Percentiles rank a stretch among this genome's conserved stretches.
Conservation (phyloP, 169 alveolate species). For the Plasmodium sp. region DNA sequence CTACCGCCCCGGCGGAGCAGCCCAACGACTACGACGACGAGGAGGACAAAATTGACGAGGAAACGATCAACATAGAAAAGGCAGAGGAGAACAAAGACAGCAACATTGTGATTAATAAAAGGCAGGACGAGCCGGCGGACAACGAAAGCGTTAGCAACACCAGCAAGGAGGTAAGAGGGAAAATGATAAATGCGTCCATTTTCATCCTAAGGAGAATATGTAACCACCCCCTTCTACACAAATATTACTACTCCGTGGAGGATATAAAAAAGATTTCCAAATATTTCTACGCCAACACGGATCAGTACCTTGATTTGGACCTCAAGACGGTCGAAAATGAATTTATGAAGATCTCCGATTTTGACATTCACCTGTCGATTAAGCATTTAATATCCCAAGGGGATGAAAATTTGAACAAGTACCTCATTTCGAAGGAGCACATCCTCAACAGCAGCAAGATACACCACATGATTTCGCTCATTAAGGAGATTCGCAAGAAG, state of each 20-base stretch:
- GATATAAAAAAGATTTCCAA: slow-evolving; percentile 79
- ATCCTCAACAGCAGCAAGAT: slow-evolving; percentile 81
- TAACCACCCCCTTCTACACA: slow-evolving; percentile 91
- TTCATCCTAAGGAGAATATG: slow-evolving; percentile 91
- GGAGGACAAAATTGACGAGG: slow-evolving; percentile 53
- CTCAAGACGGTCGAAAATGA: slow-evolving; percentile 81
- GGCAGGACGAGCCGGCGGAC: slow-evolving; percentile 15
- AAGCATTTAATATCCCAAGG: slow-evolving; percentile 69
- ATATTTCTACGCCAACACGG: slow-evolving; percentile 80
- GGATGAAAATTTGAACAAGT: slow-evolving; percentile 72
- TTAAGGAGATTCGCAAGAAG: slow-evolving; percentile 72
- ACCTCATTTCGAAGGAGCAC: slow-evolving; percentile 75
- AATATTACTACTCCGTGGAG: slow-evolving; percentile 82
- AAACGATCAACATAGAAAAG: slow-evolving; percentile 67
- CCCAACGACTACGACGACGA: slow-evolving; percentile 59
- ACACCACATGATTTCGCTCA: slow-evolving; percentile 77
- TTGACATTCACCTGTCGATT: slow-evolving; percentile 84
- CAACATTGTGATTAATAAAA: slow-evolving; percentile 12
- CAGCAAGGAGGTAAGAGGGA: slow-evolving; percentile 75
- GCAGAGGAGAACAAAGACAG: slow-evolving; percentile 42
- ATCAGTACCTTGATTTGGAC: slow-evolving; percentile 82
- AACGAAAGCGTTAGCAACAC: neutral
- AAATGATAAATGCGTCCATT: slow-evolving; percentile 86
- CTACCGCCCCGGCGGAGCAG: neutral
- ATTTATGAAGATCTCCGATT: slow-evolving; percentile 81